Base-by-base conservation (phyloP, 2,329 filamentous ascomycete genomes). In the Penicillium rolfsii region DNA sequence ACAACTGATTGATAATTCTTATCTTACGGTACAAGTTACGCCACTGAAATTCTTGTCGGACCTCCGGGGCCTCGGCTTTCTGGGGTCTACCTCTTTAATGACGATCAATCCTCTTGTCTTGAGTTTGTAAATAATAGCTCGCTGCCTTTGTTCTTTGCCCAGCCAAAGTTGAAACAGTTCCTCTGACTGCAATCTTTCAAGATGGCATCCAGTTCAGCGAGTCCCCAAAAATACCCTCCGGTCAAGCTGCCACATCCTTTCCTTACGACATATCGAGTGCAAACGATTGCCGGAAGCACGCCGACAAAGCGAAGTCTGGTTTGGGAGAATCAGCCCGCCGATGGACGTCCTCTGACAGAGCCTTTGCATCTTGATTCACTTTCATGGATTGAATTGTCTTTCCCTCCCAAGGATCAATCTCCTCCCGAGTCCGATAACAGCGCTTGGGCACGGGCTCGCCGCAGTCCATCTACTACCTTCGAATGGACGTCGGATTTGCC, bases 181-280 rank as follows among this genome's bases (percentile, higher is more conserved):
- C 11, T 16, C 6, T 12, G 14, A n/a, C 16, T 16, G 19, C 12
- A 40, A n/a, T 26, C 5, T 24, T 6, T 26, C 50, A 38, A 12
- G 48, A 67, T 67, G 64, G 54, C 59, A 46, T 59, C 63, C 30
- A 64, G 28, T 19, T 16, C 53, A 46, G 28, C 41, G 45, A 36
- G 55, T 54, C 26, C 63, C 50, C 58, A 55, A 36, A 48, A 60
- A 61, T 78, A 75, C 57, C 75, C 78, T 33, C 69, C 69, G 59
- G 75, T 82, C 26, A 81, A 81, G 64, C 75, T 82, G 30, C 80
- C 80, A 19, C 78, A 82, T 57, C 80, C 80, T 4, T 82, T 77
- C 53, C 72, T 82, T 41, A 81, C 80, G 2, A 68, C 75, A 59
- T 82, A 81, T 64, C 72, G 70, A 30, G 77, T 81, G 45, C 67